phyloP scores from a whole-genome alignment of 352 stramenopile species.

The Phytophthora pistaciae region DNA sequence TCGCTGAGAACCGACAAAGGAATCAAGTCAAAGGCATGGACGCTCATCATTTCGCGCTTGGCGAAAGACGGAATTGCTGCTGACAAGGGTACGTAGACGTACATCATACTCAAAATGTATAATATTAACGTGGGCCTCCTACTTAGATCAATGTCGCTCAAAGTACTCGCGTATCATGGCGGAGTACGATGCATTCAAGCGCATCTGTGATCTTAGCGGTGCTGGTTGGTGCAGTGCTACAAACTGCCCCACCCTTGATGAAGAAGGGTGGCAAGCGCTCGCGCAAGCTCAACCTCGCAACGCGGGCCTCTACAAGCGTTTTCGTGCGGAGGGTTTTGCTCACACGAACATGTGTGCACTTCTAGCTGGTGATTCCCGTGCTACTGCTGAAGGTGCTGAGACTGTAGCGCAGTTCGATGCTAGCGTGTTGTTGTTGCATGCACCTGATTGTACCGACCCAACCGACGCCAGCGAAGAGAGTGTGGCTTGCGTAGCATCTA shows the following conservation, averaged over 20 bases:
- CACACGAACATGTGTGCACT: conserved; percentile 1
- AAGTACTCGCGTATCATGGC: conserved; percentile 10
- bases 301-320: conserved; percentile 12
- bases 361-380: conserved; percentile 1
- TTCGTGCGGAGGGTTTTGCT: neutral
- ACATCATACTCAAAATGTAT: neutral
- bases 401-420: conserved; percentile 1
- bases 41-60: neutral
- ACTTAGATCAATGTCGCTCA: conserved; percentile 3
- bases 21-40: neutral
- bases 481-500: neutral
- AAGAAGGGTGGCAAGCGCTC: neutral
- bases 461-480: neutral
- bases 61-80: neutral
- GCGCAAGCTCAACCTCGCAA: conserved; percentile 3
- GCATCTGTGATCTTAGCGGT: neutral
- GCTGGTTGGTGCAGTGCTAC: conserved; percentile 7
- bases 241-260: conserved; percentile 7
- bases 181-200: neutral
- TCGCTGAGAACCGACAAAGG: neutral
- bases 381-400: conserved; percentile 10
- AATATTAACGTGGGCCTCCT: neutral
- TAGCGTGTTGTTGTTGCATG: too few species aligned
- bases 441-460: too few species aligned
- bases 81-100: neutral